These are phyloP conservation scores for Senna siamea DNA, from an alignment of 306 rosid species.

Conservation along the genomic window DNA sequence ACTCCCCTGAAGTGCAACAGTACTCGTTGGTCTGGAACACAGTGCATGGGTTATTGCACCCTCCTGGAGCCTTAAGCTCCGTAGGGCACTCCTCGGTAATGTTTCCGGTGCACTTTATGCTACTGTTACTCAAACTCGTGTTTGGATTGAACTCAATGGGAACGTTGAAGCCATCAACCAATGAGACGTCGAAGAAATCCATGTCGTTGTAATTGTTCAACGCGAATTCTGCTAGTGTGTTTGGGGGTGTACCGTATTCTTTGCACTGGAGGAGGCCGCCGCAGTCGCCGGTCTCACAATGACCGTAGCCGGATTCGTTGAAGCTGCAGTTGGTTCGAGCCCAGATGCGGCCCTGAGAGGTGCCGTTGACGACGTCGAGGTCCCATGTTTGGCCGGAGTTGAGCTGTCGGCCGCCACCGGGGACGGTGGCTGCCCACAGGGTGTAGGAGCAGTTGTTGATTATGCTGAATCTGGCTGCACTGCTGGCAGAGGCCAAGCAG, in stretches of 20 bases:
- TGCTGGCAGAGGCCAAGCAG: not conserved
- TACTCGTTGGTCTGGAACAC: slow-evolving; percentile 39
- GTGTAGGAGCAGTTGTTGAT: slow-evolving; percentile 49
- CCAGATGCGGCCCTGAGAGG: slow-evolving; percentile 49
- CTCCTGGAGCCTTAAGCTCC: slow-evolving; percentile 35
- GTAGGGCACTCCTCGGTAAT: slow-evolving; percentile 55
- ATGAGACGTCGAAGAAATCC: slow-evolving; percentile 53
- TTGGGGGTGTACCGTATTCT: slow-evolving; percentile 47
- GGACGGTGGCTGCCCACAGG: slow-evolving; percentile 52
- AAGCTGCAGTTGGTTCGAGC: slow-evolving; percentile 60
- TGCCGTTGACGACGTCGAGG: slow-evolving; percentile 30
- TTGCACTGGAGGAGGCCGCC: slow-evolving; percentile 42
- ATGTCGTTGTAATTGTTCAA: slow-evolving; percentile 42
- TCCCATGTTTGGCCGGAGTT: slow-evolving; percentile 36
- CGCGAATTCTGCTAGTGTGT: slow-evolving; percentile 59
- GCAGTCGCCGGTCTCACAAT: slow-evolving; percentile 59
- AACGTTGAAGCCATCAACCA: slow-evolving; percentile 55
- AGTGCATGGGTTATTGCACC: slow-evolving; percentile 60
- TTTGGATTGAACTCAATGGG: slow-evolving; percentile 51
- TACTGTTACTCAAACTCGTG: not conserved
- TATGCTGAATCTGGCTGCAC: slow-evolving; percentile 39
- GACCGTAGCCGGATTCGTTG: slow-evolving; percentile 32
- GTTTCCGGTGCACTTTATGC: not conserved
- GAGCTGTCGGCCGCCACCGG: slow-evolving; percentile 47
- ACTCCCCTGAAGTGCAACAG: slow-evolving; percentile 45